Percentiles rank a stretch among this genome's conserved stretches.
phyloP scores from a whole-genome alignment of 208 protist genomes.

The Novymonas esmeraldas region DNA sequence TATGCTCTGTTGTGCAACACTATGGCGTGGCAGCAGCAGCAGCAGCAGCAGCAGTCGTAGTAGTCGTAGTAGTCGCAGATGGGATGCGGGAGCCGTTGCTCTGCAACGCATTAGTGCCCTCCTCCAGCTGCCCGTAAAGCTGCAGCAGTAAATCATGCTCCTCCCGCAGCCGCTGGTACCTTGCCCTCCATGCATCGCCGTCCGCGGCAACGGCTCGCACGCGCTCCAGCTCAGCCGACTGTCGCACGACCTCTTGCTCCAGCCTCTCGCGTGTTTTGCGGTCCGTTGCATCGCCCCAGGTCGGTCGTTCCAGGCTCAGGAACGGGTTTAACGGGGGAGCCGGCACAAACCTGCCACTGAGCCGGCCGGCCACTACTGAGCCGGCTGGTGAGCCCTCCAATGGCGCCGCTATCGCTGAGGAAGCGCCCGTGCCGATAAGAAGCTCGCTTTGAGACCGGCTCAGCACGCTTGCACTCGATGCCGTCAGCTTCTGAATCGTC shows the following conservation, averaged over 20 bases:
- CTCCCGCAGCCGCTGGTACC: slow-evolving; percentile 40
- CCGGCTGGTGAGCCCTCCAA: slow-evolving; percentile 9
- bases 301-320: slow-evolving; percentile 10
- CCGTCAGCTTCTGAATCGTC: slow-evolving; percentile 23
- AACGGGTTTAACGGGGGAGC: slow-evolving; percentile 25
- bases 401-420: slow-evolving; percentile 3
- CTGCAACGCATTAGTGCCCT: slow-evolving; percentile 39
- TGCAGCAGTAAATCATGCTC: slow-evolving; percentile 79
- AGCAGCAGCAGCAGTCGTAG: background rate
- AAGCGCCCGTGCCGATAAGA: background rate
- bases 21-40: slow-evolving; percentile 1
- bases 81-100: background rate
- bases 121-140: slow-evolving; percentile 81
- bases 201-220: slow-evolving; percentile 42
- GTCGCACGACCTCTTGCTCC: slow-evolving; percentile 73
- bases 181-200: slow-evolving; percentile 26
- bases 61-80: background rate
- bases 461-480: background rate
- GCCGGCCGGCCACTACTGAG: background rate
- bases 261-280: slow-evolving; percentile 42
- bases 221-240: slow-evolving; percentile 75
- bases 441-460: slow-evolving; percentile 11
- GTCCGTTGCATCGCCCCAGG: slow-evolving; percentile 27
- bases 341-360: background rate
- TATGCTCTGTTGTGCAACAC: slow-evolving; percentile 2